Evolutionary conservation across 2,329 filamentous ascomycete species (phyloP).

Genomic region (Aspergillus sclerotialis): DNA sequence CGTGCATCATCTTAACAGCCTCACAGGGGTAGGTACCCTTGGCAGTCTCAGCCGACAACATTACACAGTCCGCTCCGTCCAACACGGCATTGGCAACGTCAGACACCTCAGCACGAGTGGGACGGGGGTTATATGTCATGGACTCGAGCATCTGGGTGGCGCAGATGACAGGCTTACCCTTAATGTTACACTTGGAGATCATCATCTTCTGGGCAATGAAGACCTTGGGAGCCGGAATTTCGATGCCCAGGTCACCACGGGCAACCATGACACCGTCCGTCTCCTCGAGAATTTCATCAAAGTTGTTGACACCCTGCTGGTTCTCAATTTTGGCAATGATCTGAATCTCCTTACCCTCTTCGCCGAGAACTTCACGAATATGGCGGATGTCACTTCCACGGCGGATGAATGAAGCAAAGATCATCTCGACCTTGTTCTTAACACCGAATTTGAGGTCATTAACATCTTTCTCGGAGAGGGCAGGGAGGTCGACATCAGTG

Average conservation of each 20-base stretch:
- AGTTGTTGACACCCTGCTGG: constrained; percentile 99
- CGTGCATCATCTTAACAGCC: constrained; percentile 95
- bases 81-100: constrained; percentile 98
- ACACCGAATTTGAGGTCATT: constrained; percentile 89
- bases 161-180: constrained; percentile 97
- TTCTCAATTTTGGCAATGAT: constrained; percentile 99
- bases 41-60: constrained; percentile 98
- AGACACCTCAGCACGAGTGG: constrained; percentile 95
- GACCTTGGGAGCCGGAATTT: constrained; percentile 96
- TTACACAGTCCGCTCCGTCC: constrained; percentile 97
- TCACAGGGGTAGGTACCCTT: constrained; percentile 93
- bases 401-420: constrained; percentile 98
- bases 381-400: constrained; percentile 85
- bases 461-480: constrained; percentile 97
- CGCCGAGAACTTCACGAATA: constrained; percentile 85
- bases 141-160: constrained; percentile 99
- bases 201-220: constrained; percentile 99
- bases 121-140: constrained; percentile 99
- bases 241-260: constrained; percentile 95
- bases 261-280: constrained; percentile 99
- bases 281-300: constrained; percentile 89
- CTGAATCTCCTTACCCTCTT: constrained; percentile 92
- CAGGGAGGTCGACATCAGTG: constrained; percentile 95
- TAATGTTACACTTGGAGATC: constrained; percentile 99
- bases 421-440: constrained; percentile 98